Percentiles rank a stretch among this genome's conserved stretches.
These are phyloP conservation scores for Cyberlindnera samutprakarnensis DNA, from an alignment of 805 yeast genomes.

Conservation along the genomic window DNA sequence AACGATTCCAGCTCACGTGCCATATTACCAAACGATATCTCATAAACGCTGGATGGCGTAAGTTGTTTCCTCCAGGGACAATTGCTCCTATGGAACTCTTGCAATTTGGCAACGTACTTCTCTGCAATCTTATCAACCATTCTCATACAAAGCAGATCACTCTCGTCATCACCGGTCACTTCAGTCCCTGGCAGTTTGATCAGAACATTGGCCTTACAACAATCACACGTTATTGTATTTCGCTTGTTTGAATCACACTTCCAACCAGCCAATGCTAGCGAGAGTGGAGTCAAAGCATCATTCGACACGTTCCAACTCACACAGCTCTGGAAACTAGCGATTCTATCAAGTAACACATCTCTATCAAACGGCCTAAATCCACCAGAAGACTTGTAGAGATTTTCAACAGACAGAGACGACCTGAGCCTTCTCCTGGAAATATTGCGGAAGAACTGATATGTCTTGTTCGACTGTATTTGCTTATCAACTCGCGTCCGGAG, in stretches of 20 bases:
- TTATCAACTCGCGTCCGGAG: no score
- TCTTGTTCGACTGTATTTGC: not conserved
- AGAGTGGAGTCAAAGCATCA: constrained; percentile 33
- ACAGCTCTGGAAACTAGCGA: constrained; percentile 33
- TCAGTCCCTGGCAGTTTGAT: constrained; percentile 20
- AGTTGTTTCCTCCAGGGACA: constrained; percentile 19
- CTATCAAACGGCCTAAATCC: constrained; percentile 28
- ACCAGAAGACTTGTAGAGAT: not conserved
- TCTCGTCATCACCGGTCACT: constrained; percentile 6
- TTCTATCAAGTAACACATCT: constrained; percentile 29
- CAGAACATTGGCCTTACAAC: constrained; percentile 25
- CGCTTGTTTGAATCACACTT: constrained; percentile 22
- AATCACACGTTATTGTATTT: constrained; percentile 27
- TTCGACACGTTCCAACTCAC: constrained; percentile 38
- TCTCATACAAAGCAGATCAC: constrained; percentile 2
- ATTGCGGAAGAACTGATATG: not conserved
- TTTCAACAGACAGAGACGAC: no score
- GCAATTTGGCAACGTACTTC: constrained; percentile 9
- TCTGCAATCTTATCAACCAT: constrained; percentile 7
- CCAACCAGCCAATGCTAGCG: constrained; percentile 50
- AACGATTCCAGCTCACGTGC: constrained; percentile 6
- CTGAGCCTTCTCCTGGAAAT: not conserved
- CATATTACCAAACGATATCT: constrained; percentile 6
- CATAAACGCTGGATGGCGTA: constrained; percentile 14
- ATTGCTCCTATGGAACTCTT: constrained; percentile 11